Evolutionary conservation across 2,329 filamentous ascomycete genomes (phyloP).

Genomic region (Phyllosticta citriasiana): DNA sequence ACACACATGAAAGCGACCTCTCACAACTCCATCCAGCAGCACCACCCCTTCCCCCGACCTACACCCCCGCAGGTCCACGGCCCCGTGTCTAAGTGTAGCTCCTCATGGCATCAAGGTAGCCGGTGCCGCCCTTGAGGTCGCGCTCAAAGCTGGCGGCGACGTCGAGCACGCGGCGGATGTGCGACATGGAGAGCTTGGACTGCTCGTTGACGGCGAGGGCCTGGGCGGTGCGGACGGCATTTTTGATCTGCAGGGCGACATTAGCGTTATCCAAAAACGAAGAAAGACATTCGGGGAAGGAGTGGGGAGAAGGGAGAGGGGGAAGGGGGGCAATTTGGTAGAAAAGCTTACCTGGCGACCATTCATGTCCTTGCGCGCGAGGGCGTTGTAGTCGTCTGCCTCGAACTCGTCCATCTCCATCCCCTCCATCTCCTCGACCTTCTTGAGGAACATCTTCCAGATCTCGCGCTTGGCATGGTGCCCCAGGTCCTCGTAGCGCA

Average conservation of each 20-base stretch:
- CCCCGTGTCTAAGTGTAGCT: constrained; percentile 50
- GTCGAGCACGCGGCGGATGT: constrained; percentile 74
- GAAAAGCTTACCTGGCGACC: constrained; percentile 47
- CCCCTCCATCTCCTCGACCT: constrained; percentile 56
- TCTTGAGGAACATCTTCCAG: constrained; percentile 74
- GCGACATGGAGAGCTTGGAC: constrained; percentile 61
- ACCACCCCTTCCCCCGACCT: too few species aligned
- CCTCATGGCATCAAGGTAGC: constrained; percentile 75
- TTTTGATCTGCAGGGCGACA: constrained; percentile 63
- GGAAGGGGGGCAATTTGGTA: background rate
- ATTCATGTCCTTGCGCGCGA: constrained; percentile 61
- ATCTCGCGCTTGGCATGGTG: constrained; percentile 64
- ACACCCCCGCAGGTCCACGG: too few species aligned
- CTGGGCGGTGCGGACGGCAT: constrained; percentile 73
- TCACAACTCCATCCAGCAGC: too few species aligned
- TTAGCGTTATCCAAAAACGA: constrained; percentile 9
- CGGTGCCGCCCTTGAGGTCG: constrained; percentile 70
- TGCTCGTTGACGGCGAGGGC: constrained; percentile 69
- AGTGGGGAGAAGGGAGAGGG: background rate
- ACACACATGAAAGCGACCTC: too few species aligned
- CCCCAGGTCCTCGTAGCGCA: constrained; percentile 69
- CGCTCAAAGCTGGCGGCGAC: constrained; percentile 74
- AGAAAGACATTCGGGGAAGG: background rate
- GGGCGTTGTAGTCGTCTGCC: constrained; percentile 55
- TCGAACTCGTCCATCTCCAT: constrained; percentile 43